phyloP scores from a whole-genome alignment of 2,329 filamentous ascomycete genomes.

The Mollisiaceae sp. region DNA sequence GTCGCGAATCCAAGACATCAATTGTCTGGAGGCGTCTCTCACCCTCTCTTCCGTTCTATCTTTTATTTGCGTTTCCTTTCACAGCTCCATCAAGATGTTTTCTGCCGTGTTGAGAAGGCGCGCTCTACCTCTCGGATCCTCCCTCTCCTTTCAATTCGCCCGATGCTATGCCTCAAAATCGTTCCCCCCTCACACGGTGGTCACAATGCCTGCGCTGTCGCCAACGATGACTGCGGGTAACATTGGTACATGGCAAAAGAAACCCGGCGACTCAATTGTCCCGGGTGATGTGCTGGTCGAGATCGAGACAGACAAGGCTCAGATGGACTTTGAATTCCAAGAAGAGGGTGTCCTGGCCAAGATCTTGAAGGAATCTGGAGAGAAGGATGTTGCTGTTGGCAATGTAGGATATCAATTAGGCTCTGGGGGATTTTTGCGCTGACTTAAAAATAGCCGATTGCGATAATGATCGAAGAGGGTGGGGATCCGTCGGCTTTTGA shows the following conservation, averaged over 20 bases:
- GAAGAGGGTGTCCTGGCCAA: conserved; percentile 96
- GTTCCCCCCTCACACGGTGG: conserved; percentile 90
- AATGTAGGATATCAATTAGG: conserved; percentile 69
- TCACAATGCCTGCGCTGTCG: conserved; percentile 97
- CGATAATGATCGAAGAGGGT: conserved; percentile 90
- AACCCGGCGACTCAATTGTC: conserved; percentile 82
- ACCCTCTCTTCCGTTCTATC: conserved; percentile 28
- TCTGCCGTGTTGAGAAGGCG: conserved; percentile 68
- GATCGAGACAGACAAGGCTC: conserved; percentile 99
- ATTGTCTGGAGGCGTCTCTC: conserved; percentile 34
- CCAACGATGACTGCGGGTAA: conserved; percentile 97
- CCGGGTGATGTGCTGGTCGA: conserved; percentile 96
- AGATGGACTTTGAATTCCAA: conserved; percentile 99
- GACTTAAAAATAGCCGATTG: conserved; percentile 76
- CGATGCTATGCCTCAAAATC: conserved; percentile 68
- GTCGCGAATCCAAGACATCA: conserved; percentile 33
- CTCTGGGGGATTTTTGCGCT: conserved; percentile 26
- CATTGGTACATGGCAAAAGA: conserved; percentile 98
- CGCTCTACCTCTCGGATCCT: conserved; percentile 57
- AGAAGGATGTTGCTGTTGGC: conserved; percentile 93
- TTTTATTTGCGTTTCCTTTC: conserved; percentile 25
- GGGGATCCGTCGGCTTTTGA: conserved; percentile 87
- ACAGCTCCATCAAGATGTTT: conserved; percentile 56
- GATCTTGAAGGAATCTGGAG: conserved; percentile 88
- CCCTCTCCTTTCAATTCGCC: conserved; percentile 60